A percentile compares a stretch with the other conserved stretches of the same genome.
These are phyloP conservation scores for Tylopilus sp. DNA, from an alignment of 768 basidiomycete species.

Conservation along the genomic window DNA sequence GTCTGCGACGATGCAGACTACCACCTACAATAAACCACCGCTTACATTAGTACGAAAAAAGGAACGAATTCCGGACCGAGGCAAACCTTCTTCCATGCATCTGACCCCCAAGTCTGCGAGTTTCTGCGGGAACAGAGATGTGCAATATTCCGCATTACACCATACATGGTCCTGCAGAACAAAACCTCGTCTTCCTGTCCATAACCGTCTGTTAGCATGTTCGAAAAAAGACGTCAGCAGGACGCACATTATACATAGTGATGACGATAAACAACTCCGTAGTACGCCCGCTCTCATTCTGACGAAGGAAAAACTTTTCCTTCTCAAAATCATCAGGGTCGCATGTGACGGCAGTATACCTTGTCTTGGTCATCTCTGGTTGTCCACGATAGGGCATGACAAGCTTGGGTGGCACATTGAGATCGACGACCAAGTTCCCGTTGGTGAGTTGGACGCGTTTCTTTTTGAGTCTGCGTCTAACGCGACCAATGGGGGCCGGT, in stretches of 20 bases:
- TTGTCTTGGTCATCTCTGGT: slow-evolving; percentile 67
- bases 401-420: slow-evolving; percentile 81
- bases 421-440: slow-evolving; percentile 84
- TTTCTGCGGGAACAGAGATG: slow-evolving; percentile 82
- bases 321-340: slow-evolving; percentile 90
- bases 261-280: slow-evolving; percentile 94
- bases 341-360: slow-evolving; percentile 89
- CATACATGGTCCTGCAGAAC: slow-evolving; percentile 91
- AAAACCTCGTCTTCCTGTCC: slow-evolving; percentile 81
- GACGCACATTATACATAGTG: slow-evolving; percentile 91
- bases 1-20: slow-evolving; percentile 90
- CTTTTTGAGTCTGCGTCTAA: slow-evolving; percentile 71
- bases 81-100: slow-evolving; percentile 90
- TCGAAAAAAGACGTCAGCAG: not conserved
- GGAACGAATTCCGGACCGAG: not conserved
- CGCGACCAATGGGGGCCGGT: slow-evolving; percentile 79
- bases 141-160: slow-evolving; percentile 87
- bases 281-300: slow-evolving; percentile 71
- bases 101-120: slow-evolving; percentile 92
- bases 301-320: slow-evolving; percentile 80
- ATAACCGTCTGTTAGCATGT: slow-evolving; percentile 9
- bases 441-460: slow-evolving; percentile 81
- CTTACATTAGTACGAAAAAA: slow-evolving; percentile 1
- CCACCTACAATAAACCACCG: slow-evolving; percentile 55
- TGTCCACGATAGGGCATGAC: slow-evolving; percentile 69